Conservation (phyloP, 495 filamentous ascomycete genomes). For the Xylaria nigripes region DNA sequence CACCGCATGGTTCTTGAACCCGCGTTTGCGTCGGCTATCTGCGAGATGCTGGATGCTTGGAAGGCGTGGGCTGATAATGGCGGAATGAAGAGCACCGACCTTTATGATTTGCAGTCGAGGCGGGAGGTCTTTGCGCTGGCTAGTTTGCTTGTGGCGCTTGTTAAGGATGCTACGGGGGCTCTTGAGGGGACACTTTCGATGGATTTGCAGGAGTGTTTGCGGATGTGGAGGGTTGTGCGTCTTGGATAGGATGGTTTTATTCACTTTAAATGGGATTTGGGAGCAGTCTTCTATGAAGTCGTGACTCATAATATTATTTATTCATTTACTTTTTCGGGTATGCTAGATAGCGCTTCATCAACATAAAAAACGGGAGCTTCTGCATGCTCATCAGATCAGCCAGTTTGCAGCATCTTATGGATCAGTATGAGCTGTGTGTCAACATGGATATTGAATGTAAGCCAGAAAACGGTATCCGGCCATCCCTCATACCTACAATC, state of each 20-base stretch:
- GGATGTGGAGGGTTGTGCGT: constrained; percentile 50
- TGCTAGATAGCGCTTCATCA: too few species aligned
- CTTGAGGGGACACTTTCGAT: constrained; percentile 45
- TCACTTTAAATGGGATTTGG: too few species aligned
- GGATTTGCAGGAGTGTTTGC: constrained; percentile 54
- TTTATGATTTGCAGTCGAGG: constrained; percentile 35
- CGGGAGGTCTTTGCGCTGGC: constrained; percentile 44
- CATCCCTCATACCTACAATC: too few species aligned
- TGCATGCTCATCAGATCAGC: too few species aligned
- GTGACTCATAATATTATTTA: too few species aligned
- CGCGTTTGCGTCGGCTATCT: constrained; percentile 34
- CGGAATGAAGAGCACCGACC: constrained; percentile 49
- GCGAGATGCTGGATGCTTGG: constrained; percentile 48
- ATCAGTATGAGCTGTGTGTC: too few species aligned
- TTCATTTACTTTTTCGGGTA: too few species aligned
- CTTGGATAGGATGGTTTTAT: constrained; percentile 33
- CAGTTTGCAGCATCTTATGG: too few species aligned
- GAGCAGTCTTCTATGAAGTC: too few species aligned
- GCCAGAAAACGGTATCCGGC: too few species aligned
- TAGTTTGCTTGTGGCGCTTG: constrained; percentile 42
- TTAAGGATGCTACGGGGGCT: constrained; percentile 40
- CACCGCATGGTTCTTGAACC: constrained; percentile 49
- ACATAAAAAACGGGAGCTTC: too few species aligned
- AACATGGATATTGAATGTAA: too few species aligned
- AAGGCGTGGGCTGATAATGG: constrained; percentile 50